Percentiles rank a stretch among this genome's conserved stretches.
Conservation (phyloP, 768 basidiomycete species). For the Imleria badia region DNA sequence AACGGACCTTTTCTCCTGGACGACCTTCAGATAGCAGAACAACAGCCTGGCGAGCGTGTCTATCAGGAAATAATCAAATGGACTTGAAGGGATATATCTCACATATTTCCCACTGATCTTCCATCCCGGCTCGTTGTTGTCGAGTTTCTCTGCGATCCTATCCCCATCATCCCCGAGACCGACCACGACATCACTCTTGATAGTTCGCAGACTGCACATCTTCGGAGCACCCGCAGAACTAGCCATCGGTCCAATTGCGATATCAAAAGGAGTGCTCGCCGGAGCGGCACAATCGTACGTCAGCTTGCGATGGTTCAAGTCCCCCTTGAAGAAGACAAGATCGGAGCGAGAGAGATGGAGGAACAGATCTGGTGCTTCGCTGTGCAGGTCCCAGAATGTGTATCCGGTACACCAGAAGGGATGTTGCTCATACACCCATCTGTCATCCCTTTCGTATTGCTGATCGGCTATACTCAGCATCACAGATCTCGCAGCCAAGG, state of each 20-base stretch:
- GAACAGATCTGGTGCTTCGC: slow-evolving; percentile 88
- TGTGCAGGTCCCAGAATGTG: slow-evolving; percentile 86
- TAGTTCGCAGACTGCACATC: slow-evolving; percentile 82
- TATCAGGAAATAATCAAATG: slow-evolving; percentile 15
- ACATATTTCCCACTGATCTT: slow-evolving; percentile 98
- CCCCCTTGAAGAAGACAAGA: slow-evolving; percentile 93
- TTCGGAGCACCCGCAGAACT: slow-evolving; percentile 84
- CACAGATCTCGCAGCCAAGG: not conserved
- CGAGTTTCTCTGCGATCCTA: slow-evolving; percentile 71
- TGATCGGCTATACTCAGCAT: slow-evolving; percentile 27
- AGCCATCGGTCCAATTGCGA: slow-evolving; percentile 92
- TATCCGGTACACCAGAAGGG: slow-evolving; percentile 97
- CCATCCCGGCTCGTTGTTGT: slow-evolving; percentile 88
- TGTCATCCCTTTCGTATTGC: slow-evolving; percentile 91
- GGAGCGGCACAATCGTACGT: slow-evolving; percentile 88
- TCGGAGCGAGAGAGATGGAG: slow-evolving; percentile 87
- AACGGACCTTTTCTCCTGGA: slow-evolving; percentile 85
- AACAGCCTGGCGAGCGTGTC: slow-evolving; percentile 57
- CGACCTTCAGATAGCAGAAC: slow-evolving; percentile 85
- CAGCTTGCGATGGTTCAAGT: slow-evolving; percentile 89
- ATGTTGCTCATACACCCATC: slow-evolving; percentile 93
- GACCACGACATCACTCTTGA: slow-evolving; percentile 96
- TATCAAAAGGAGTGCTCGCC: slow-evolving; percentile 82
- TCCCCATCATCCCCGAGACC: slow-evolving; percentile 73
- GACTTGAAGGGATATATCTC: slow-evolving; percentile 33